phyloP scores from a whole-genome alignment of 306 rosid genomes.

The Citrullus colocynthis region DNA sequence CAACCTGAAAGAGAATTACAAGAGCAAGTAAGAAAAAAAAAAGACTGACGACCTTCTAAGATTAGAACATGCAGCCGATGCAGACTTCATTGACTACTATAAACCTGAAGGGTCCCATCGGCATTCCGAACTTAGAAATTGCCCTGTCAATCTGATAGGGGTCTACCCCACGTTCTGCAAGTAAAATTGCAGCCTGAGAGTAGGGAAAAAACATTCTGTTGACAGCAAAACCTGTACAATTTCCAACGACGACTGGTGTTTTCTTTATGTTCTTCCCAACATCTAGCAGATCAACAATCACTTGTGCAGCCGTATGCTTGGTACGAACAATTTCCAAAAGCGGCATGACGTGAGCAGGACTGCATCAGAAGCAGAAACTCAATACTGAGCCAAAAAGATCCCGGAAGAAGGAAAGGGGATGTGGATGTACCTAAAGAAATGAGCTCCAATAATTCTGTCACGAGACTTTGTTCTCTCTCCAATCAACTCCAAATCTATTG shows the following conservation, averaged over 20 bases:
- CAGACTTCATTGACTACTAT: constrained; percentile 6
- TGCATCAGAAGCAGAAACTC: constrained; percentile 30
- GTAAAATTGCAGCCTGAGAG: constrained; percentile 67
- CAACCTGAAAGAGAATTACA: constrained; percentile 42
- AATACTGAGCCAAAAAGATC: constrained; percentile 1
- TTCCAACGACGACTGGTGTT: constrained; percentile 91
- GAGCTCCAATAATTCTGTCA: constrained; percentile 85
- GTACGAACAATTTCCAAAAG: constrained; percentile 90
- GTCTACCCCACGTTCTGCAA: constrained; percentile 71
- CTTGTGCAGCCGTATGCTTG: constrained; percentile 65
- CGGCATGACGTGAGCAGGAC: constrained; percentile 98
- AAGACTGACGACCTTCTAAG: neutral
- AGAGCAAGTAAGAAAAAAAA: neutral
- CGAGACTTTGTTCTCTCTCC: constrained; percentile 72
- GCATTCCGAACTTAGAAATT: constrained; percentile 70
- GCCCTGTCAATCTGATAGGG: constrained; percentile 67
- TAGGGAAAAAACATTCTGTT: constrained; percentile 93
- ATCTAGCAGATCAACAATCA: constrained; percentile 73
- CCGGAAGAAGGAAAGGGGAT: neutral
- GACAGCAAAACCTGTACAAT: constrained; percentile 96
- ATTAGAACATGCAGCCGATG: constrained; percentile 7
- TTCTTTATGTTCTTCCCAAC: constrained; percentile 74
- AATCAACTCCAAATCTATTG: constrained; percentile 87
- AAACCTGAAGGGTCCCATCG: constrained; percentile 99
- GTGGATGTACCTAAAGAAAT: constrained; percentile 71